Base-by-base conservation (phyloP, 2,329 filamentous ascomycete genomes). In the Ascomycota sp. region DNA sequence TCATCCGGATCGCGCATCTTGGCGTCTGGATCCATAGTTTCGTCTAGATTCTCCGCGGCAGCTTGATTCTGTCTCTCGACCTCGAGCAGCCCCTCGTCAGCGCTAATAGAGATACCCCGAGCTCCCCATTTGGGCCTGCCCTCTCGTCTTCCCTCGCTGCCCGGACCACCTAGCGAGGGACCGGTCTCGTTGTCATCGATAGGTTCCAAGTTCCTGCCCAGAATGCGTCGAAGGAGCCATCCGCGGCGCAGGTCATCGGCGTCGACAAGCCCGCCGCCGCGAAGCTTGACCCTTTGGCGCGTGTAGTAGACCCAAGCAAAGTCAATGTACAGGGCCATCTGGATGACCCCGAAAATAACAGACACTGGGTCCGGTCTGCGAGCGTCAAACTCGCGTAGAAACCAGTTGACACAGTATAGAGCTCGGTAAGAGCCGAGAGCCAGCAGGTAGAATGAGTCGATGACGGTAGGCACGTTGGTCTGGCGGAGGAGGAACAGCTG, bases 301-400 rank as follows among this genome's bases (percentile, higher is more conserved):
- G 77, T 79, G 58, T 80, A 94, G 61, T 95, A 95, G 2, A 95
- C 83, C 83, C 85, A 94, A 23, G 82, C 83, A 48, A 95, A 95
- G 53, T 95, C 86, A 41, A 85, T 50, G 52, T 94, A 94, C 26
- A 94, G 69, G 1, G 77, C 73, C 0, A 83, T 94, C 56, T 95
- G 86, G 19, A 95, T 61, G 35, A 91, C 57, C 32, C 86, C 86
- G 44, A 92, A 94, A 36, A 91, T 68, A 46, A 89, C 69, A 7
- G 79, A 75, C 8, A 86, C 69, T 4, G 70, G 63, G 41, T 85
- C 75, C 35, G 73, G 71, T 37, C 61, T 57, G 25, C 56, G 50
- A 41, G 69, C 65, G 42, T 78, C 71, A 15, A 69, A 53, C 34
- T 62, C 64, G 21, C 79, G 71, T 36, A 69, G 57, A 40, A 94